These are phyloP conservation scores for Cavenderia fasciculata DNA, from an alignment of 78 protist genomes.

Conservation along the genomic window DNA sequence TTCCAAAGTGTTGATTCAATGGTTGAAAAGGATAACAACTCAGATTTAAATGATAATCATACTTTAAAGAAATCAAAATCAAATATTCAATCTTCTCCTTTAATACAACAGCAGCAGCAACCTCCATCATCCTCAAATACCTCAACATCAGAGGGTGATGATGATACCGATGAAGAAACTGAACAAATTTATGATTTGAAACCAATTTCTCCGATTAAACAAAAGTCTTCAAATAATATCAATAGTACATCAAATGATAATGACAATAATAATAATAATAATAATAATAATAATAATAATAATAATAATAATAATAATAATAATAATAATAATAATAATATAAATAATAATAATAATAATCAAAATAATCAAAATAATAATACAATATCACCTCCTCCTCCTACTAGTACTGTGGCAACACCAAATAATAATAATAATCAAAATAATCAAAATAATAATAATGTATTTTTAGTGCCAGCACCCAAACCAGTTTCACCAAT, in stretches of 20 bases:
- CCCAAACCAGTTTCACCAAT: not conserved
- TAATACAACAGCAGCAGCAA: not conserved
- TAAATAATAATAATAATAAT: not conserved
- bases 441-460: not conserved
- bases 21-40: not conserved
- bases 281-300: not conserved
- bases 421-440: not conserved
- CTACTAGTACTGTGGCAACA: not conserved
- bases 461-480: too few species aligned
- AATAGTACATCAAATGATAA: not conserved
- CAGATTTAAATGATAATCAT: too few species aligned
- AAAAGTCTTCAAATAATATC: not conserved
- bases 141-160: not conserved
- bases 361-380: not conserved
- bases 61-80: too few species aligned
- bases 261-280: not conserved
- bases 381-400: not conserved
- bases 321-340: slow-evolving; percentile 2
- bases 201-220: slow-evolving; percentile 26
- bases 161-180: slow-evolving; percentile 45
- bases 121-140: not conserved
- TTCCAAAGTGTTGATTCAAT: not conserved
- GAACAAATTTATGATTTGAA: slow-evolving; percentile 1
- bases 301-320: not conserved
- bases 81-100: not conserved